Evolutionary conservation across 257 asterid genomes (phyloP), one percentile per base, ranked within the genome.

Genomic region (Cinchona pubescens): DNA sequence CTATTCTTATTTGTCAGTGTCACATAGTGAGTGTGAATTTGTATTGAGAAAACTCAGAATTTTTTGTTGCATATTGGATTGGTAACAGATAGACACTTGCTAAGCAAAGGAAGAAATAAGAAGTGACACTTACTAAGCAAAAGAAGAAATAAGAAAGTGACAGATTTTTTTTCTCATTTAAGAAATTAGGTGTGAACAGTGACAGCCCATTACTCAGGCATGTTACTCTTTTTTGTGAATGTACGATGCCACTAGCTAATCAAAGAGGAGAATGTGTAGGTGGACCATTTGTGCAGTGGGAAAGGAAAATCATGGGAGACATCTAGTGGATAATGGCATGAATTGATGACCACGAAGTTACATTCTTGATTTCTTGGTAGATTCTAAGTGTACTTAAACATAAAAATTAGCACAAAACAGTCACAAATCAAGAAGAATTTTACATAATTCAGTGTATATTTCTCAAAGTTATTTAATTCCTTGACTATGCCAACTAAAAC

Each of bases 191-290:
- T 78, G 71, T 43, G 75, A 72, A 78, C 15, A 55, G 70, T 18
- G 78, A 73, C 78, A 55, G 62, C 64, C 64, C 78, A 72, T 78
- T 66, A 78, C 69, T 73, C 55, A 8, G 49, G 56, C 78, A 78
- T 78, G 82, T 78, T 78, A 72, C 74, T 64, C 61, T 51, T 62
- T n/a, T 51, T 71, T 71, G 77, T 72, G 67, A 32, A 71, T 48
- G 38, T 48, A 25, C n/a, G n/a, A n/a, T 58, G 59, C 55, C 51
- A 46, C 56, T 5, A 40, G 25, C 58, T 72, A 40, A 72, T 65
- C 35, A 48, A 65, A 38, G 35, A 32, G 37, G 46, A 46, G 35
- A 58, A 35, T 29, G 29, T 29, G 42, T 19, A 12, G 21, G 67
- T 77, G 76, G 80, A 46, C 80, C 80, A 69, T 63, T 49, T 61